phyloP scores from a whole-genome alignment of 2,329 filamentous ascomycete genomes.

The Simplicillium aogashimaense region DNA sequence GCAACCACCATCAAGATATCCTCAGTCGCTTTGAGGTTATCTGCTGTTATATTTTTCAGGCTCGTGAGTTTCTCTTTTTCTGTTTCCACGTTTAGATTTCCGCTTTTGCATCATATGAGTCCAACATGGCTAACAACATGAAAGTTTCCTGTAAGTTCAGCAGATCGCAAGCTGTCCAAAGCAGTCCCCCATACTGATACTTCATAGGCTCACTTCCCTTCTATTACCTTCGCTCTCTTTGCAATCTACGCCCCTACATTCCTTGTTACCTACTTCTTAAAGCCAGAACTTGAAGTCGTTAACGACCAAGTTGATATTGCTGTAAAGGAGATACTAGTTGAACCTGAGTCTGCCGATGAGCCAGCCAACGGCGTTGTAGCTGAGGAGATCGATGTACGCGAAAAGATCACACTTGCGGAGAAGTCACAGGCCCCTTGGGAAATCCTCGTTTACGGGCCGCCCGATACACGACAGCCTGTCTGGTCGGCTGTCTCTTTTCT shows the following conservation, averaged over 20 bases:
- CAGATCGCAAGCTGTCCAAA: background rate
- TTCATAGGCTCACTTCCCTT: slow-evolving; percentile 31
- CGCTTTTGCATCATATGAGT: too few relatives aligned
- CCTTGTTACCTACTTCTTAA: slow-evolving; percentile 45
- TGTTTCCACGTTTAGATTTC: background rate
- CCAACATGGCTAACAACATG: slow-evolving; percentile 6
- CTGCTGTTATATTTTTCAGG: slow-evolving; percentile 24
- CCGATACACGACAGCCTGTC: slow-evolving; percentile 58
- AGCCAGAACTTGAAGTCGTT: slow-evolving; percentile 46
- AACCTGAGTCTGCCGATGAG: slow-evolving; percentile 8
- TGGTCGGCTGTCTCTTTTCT: slow-evolving; percentile 59
- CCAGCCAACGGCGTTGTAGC: slow-evolving; percentile 24
- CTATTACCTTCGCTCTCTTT: slow-evolving; percentile 51
- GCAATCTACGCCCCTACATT: slow-evolving; percentile 58
- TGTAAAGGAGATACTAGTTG: slow-evolving; percentile 34
- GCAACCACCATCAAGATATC: slow-evolving; percentile 20
- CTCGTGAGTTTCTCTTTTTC: slow-evolving; percentile 17
- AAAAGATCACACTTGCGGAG: slow-evolving; percentile 50
- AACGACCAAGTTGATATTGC: slow-evolving; percentile 50
- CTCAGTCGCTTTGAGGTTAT: slow-evolving; percentile 26
- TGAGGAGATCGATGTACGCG: slow-evolving; percentile 50
- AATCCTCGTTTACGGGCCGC: slow-evolving; percentile 66
- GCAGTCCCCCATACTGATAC: slow-evolving; percentile 4
- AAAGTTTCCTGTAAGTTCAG: slow-evolving; percentile 26
- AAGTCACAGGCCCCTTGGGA: slow-evolving; percentile 46